phyloP scores from a whole-genome alignment of 2,329 filamentous ascomycete genomes.

The Pezicula carpinea region DNA sequence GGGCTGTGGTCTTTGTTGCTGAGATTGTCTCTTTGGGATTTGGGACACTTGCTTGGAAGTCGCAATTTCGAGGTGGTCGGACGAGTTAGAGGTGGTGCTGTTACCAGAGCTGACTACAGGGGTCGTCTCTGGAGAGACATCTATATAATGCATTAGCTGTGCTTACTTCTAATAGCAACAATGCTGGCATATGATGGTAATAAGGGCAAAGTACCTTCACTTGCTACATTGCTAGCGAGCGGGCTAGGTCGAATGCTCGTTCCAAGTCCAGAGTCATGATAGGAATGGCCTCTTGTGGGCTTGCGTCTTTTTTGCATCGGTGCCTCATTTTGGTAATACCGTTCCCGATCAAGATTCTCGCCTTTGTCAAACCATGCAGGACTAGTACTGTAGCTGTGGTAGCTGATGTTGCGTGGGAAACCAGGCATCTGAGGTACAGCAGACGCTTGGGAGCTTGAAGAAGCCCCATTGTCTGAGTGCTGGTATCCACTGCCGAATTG shows the following conservation, averaged over 20 bases:
- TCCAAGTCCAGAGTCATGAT: conserved; percentile 24
- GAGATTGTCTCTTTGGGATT: conserved; percentile 5
- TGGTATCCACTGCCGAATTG: background rate
- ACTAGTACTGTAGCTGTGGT: conserved; percentile 20
- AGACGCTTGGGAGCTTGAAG: conserved; percentile 6
- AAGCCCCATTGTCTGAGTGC: conserved; percentile 6
- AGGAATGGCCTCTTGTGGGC: conserved; percentile 16
- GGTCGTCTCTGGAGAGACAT: conserved; percentile 12
- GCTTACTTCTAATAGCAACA: background rate
- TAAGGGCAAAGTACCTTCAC: conserved; percentile 20
- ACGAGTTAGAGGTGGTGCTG: conserved; percentile 19
- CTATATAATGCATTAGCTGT: conserved; percentile 14
- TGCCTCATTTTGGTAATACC: conserved; percentile 10
- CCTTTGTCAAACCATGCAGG: conserved; percentile 23
- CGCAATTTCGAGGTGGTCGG: conserved; percentile 22
- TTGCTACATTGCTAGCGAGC: conserved; percentile 21
- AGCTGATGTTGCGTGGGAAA: conserved; percentile 19
- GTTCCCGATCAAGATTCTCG: conserved; percentile 9
- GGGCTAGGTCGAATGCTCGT: conserved; percentile 19
- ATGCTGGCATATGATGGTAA: background rate
- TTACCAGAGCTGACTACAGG: conserved; percentile 21
- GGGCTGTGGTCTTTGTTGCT: conserved; percentile 13
- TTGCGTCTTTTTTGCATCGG: conserved; percentile 9
- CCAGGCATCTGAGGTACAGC: background rate
- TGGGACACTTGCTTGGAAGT: conserved; percentile 2